Percentiles rank a stretch among this genome's conserved stretches.
Conservation (phyloP, 2,329 filamentous ascomycete species). For the Coniochaeta sp. region DNA sequence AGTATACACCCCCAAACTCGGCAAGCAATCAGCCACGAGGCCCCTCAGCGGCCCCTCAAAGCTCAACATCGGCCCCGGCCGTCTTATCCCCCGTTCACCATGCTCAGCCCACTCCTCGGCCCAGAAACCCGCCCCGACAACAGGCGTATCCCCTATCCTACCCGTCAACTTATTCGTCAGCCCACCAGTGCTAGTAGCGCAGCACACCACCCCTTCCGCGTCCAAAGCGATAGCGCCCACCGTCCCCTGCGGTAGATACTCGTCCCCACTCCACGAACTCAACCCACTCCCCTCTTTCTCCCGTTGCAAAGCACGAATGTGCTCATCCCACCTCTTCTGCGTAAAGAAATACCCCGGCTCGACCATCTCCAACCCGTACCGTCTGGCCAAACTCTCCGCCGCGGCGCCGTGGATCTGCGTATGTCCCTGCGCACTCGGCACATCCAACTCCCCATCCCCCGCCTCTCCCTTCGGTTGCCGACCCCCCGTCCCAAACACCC, state of each 20-base stretch:
- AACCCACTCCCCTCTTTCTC: conserved; percentile 32
- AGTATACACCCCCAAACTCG: conserved; percentile 33
- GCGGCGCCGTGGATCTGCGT: conserved; percentile 60
- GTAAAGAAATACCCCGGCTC: conserved; percentile 72
- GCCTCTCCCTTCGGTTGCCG: conserved; percentile 21
- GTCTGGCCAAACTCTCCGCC: conserved; percentile 60
- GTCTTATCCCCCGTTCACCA: conserved; percentile 22
- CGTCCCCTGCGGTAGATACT: conserved; percentile 76
- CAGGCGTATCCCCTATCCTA: conserved; percentile 79
- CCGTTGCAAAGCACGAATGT: conserved; percentile 43
- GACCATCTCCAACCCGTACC: conserved; percentile 66
- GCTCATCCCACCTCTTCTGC: conserved; percentile 64
- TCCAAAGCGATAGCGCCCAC: conserved; percentile 79
- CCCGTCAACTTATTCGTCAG: conserved; percentile 86
- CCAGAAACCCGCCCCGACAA: conserved; percentile 81
- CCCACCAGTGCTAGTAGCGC: conserved; percentile 64
- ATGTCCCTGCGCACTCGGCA: conserved; percentile 59
- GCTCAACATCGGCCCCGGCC: conserved; percentile 25
- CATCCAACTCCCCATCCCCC: conserved; percentile 23
- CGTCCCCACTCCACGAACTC: conserved; percentile 50
- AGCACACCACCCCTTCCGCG: conserved; percentile 63
- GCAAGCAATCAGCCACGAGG: conserved; percentile 54
- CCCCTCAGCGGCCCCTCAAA: conserved; percentile 36
- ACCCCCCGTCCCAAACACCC: too few species aligned
- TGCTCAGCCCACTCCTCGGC: conserved; percentile 71